Base-by-base conservation (phyloP, 2,329 filamentous ascomycete genomes). In the Colletotrichum incanum region DNA sequence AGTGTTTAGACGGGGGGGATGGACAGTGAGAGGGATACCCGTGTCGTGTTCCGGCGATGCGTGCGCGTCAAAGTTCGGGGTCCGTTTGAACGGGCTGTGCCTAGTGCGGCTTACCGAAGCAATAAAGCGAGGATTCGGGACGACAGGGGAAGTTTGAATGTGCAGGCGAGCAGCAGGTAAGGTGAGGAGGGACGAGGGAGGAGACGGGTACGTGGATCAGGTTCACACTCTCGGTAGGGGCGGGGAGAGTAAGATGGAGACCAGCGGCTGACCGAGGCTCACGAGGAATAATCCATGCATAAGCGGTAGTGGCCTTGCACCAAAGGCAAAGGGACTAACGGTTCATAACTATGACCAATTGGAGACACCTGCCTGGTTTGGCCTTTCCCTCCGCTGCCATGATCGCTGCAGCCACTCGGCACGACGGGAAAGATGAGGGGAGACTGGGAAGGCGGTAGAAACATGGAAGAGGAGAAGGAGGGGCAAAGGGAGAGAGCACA, bases 21-120 rank as follows among this genome's bases (percentile, higher is more conserved):
- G 34, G 31, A 47, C 28, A 34, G 45, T 26, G 59, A 20, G 60
- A 37, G 26, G 65, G 26, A 34, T 23, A 20, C 28, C 58, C 28
- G 52, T 47, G 56, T 68, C 23, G 31, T 58, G 66, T 65, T 69
- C 67, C 67, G 66, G 61, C 45, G 47, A 67, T 45, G 63, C 55
- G 47, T 71, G 67, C 67, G 63, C 56, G 63, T 71, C 49, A 54
- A 59, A 37, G 37, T 52, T 54, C 55, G 56, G 63, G 67, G 63
- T 67, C 67, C 63, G 56, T 71, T 71, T 54, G 67, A 60, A 61
- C 62, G 45, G 62, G 63, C 63, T 47, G 55, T 61, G 55, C 45
- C 54, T 70, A 58, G 59, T 70, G 67, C 55, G 67, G 45, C 62
- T 61, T 69, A 56, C 50, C 50, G 66, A 65, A 65, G 66, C 52